phyloP scores from a whole-genome alignment of 2,329 filamentous ascomycete species.

The Fusarium sp. region DNA sequence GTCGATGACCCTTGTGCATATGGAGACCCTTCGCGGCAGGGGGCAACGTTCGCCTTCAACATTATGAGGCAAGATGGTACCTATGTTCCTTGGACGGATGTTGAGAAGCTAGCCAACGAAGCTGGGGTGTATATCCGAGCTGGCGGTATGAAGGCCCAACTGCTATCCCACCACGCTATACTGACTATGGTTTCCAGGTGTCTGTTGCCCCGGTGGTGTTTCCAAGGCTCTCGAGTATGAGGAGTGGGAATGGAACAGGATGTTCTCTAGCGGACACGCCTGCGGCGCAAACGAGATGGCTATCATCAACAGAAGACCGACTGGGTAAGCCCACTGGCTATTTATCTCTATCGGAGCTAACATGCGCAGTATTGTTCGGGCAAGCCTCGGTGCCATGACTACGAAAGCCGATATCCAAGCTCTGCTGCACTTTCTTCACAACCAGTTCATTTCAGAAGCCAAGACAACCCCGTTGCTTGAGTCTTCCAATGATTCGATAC shows the following conservation, averaged over 20 bases:
- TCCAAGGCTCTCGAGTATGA: conserved; percentile 59
- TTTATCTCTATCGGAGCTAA: conserved; percentile 6
- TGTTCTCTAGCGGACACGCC: conserved; percentile 64
- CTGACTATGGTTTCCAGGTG: conserved; percentile 45
- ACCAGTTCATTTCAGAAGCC: conserved; percentile 27
- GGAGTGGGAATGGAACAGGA: conserved; percentile 61
- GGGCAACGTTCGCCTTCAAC: conserved; percentile 71
- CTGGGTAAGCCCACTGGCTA: conserved; percentile 52
- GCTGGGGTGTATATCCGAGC: conserved; percentile 66
- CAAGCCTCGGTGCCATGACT: conserved; percentile 68
- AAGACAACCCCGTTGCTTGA: conserved; percentile 19
- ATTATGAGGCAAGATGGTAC: conserved; percentile 60
- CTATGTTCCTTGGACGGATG: conserved; percentile 63
- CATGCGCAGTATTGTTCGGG: conserved; percentile 61
- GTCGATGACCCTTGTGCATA: conserved; percentile 56
- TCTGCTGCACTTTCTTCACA: conserved; percentile 56
- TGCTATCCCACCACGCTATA: neutral
- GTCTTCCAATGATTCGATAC: conserved; percentile 10
- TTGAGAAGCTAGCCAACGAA: conserved; percentile 65
- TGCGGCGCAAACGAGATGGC: conserved; percentile 63
- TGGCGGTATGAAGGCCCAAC: conserved; percentile 48
- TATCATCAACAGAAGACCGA: conserved; percentile 61
- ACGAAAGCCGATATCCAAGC: conserved; percentile 61
- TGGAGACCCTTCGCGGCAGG: conserved; percentile 61
- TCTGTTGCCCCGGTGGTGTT: conserved; percentile 58